Conservation (phyloP, 2,329 filamentous ascomycete genomes). For the Fusarium vanettenii region DNA sequence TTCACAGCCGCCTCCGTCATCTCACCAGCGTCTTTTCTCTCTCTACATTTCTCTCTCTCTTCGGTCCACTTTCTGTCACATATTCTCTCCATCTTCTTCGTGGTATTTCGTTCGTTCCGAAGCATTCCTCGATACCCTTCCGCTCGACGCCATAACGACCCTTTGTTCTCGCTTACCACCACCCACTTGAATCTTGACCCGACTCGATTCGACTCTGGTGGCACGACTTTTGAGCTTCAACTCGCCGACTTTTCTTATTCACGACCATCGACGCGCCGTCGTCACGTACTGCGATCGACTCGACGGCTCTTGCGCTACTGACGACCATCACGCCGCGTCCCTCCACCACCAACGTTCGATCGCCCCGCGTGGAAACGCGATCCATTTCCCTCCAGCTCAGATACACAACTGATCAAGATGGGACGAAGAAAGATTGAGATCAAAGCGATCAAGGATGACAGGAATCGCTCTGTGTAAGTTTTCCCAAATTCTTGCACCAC, state of each 20-base stretch:
- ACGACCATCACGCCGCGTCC: slow-evolving; percentile 26
- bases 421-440: slow-evolving; percentile 99
- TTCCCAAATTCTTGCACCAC: neutral
- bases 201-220: slow-evolving; percentile 15
- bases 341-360: slow-evolving; percentile 19
- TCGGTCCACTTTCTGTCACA: slow-evolving; percentile 9
- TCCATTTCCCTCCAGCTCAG: slow-evolving; percentile 23
- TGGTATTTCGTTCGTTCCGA: slow-evolving; percentile 5
- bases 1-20: slow-evolving; percentile 35
- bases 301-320: slow-evolving; percentile 6
- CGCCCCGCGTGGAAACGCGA: slow-evolving; percentile 40
- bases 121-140: slow-evolving; percentile 23
- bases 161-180: slow-evolving; percentile 38
- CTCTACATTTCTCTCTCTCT: slow-evolving; percentile 3
- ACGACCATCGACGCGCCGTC: slow-evolving; percentile 19
- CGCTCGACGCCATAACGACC: slow-evolving; percentile 19
- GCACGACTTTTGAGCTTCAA: slow-evolving; percentile 14
- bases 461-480: slow-evolving; percentile 95
- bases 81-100: neutral
- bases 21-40: slow-evolving; percentile 20
- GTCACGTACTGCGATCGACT: slow-evolving; percentile 11
- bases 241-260: slow-evolving; percentile 3
- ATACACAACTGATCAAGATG: slow-evolving; percentile 65
- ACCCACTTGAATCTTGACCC: slow-evolving; percentile 13
- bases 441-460: slow-evolving; percentile 98